Base-by-base conservation (phyloP, 208 protist species). In the Lotmaria passim region DNA sequence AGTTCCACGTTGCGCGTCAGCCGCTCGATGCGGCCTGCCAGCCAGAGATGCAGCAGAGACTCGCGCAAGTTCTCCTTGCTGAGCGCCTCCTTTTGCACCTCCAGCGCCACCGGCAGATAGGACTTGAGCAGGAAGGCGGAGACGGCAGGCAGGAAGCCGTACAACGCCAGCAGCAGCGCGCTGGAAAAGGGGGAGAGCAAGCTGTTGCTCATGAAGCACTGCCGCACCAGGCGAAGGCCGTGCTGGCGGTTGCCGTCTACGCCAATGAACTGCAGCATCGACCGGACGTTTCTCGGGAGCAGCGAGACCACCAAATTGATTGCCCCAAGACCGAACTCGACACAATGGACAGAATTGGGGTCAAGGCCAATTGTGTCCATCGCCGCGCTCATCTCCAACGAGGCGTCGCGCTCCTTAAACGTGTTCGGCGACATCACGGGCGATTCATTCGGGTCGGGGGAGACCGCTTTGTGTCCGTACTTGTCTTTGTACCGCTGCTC, bases 41-140 rank as follows among this genome's bases (percentile, higher is more conserved):
- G 66, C 84, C 87, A 93, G 39, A 83, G 73, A 52, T 90, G 81
- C 46, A 90, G 61, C 23, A 90, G 57, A 8, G 84, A 90, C 17
- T 87, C 66, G 24, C 59, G 41, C 48, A 76, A 73, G 1, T 23
- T 39, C 21, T 64, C 64, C 52, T 61, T 77, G 43, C 50, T 47
- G 17, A 83, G 39, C 34, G 51, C 46, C 51, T 81, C 66, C 17
- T 46, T 26, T 3, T 61, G 65, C 24, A 89, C 56, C n/a, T 77
- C 56, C 12, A 68, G 59, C 23, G 69, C 80, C 0, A 72, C 14
- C 3, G 78, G 80, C 10, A 87, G 52, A 48, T 73, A 81, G 14
- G 52, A 30, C 15, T 69, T 31, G 0, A 69, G 44, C 26, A 86
- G 58, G 10, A 89, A 60, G 17, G 73, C 60, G 53, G 74, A 85